Evolutionary conservation across 306 rosid species (phyloP), one percentile per base, ranked within the genome.

Genomic region (Vachellia pachyceras): DNA sequence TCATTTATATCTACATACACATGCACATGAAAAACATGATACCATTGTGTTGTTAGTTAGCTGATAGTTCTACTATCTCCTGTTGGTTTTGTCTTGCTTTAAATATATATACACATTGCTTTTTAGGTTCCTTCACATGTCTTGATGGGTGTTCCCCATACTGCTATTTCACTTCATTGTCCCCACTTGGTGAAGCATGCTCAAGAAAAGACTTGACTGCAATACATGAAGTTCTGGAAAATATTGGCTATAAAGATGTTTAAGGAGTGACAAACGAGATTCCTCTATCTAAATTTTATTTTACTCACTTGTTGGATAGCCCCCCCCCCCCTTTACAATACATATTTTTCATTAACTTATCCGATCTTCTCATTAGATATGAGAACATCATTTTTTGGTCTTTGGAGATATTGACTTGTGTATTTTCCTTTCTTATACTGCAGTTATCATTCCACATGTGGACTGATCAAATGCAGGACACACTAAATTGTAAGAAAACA

Each of bases 391-490:
- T 33, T 14, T 76, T 41, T 4, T n/a, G 17, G n/a, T 25, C 50
- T 14, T 33, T 11, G 36, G 37, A 74, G 61, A 64, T 72, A 12
- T 66, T 86, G 65, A 86, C 83, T 39, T 72, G 57, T 72, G 36
- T 69, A 15, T 47, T 54, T 75, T 67, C 64, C 73, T 54, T 47
- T 81, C 44, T 81, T 81, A 5, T 66, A 23, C 35, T 77, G 81
- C 92, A 92, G 97, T 83, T 89, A 78, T 90, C 95, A 3, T 92
- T 92, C 82, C 95, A 92, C 73, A 90, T 92, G 97, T 92, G 95
- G 95, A 92, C 92, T 9, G 88, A 86, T 86, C 92, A 88, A 81
- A 92, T 92, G 94, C 97, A 90, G 87, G 97, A 92, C 17, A 85
- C 92, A 25, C 82, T 92, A 80, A 90, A 88, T 82, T 87, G 91